Conservation (phyloP, 768 basidiomycete genomes). For the Pleurotus djamor region DNA sequence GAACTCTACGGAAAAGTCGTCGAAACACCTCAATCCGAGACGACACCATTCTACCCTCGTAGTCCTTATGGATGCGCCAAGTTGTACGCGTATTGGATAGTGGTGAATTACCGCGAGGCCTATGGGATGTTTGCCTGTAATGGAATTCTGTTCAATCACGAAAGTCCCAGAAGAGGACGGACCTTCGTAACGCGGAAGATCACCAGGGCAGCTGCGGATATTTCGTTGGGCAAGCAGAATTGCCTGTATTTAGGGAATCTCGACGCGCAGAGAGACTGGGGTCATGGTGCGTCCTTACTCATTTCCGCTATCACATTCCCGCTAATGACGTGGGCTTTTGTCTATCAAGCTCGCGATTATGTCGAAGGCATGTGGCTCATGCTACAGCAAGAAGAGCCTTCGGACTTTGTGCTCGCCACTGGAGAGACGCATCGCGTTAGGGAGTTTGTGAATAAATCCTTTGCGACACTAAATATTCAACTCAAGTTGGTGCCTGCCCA, state of each 20-base stretch:
- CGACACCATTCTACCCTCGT: slow-evolving; percentile 98
- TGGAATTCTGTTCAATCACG: slow-evolving; percentile 98
- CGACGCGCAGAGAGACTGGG: slow-evolving; percentile 97
- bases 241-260: slow-evolving; percentile 94
- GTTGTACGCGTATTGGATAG: slow-evolving; percentile 90
- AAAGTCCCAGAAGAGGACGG: slow-evolving; percentile 90
- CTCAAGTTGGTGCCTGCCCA: slow-evolving; percentile 49
- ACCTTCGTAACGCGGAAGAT: slow-evolving; percentile 98
- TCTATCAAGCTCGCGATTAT: slow-evolving; percentile 72
- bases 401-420: slow-evolving; percentile 94
- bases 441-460: slow-evolving; percentile 90
- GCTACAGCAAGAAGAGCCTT: slow-evolving; percentile 80
- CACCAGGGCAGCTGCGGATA: slow-evolving; percentile 89
- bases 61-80: slow-evolving; percentile 97
- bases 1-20: slow-evolving; percentile 97
- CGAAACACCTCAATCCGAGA: slow-evolving; percentile 93
- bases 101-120: slow-evolving; percentile 90
- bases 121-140: slow-evolving; percentile 98
- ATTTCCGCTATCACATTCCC: neutral
- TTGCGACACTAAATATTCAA: slow-evolving; percentile 61
- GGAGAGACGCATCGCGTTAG: slow-evolving; percentile 95
- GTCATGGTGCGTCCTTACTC: slow-evolving; percentile 65
- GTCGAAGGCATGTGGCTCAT: slow-evolving; percentile 99
- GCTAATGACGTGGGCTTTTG: neutral
- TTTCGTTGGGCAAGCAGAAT: slow-evolving; percentile 82